A percentile compares a stretch with the other conserved stretches of the same genome.
Conservation (phyloP, 148 eudicot genomes). For the Fagopyrum homotropicum region DNA sequence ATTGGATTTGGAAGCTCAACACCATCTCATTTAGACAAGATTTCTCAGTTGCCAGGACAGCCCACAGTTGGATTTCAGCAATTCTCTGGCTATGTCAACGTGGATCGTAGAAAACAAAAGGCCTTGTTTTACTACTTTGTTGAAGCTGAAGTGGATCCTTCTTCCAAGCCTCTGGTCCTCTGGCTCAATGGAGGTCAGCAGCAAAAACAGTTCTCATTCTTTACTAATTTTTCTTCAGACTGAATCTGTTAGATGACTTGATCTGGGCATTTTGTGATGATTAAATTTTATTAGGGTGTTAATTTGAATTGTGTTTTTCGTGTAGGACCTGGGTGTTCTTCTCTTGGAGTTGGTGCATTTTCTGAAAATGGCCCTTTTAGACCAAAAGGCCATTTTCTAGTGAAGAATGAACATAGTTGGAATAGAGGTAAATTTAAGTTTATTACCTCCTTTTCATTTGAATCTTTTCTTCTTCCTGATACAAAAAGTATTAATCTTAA, state of each 20-base stretch:
- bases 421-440: conserved; percentile 49
- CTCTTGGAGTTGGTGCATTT: conserved; percentile 98
- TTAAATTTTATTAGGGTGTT: conserved; percentile 9
- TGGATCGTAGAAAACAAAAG: conserved; percentile 58
- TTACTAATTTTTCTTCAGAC: neutral
- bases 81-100: conserved; percentile 73
- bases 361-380: conserved; percentile 99
- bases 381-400: conserved; percentile 65
- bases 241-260: neutral
- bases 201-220: neutral
- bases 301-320: conserved; percentile 3
- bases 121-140: conserved; percentile 86
- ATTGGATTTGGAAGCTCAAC: conserved; percentile 12
- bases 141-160: conserved; percentile 69
- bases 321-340: conserved; percentile 98
- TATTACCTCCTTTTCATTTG: conserved; percentile 6
- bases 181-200: conserved; percentile 94
- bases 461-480: neutral
- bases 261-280: conserved; percentile 10
- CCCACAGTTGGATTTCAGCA: conserved; percentile 75
- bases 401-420: conserved; percentile 85
- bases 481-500: conserved; percentile 1
- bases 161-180: conserved; percentile 80
- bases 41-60: conserved; percentile 65
- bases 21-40: conserved; percentile 32